Conservation (phyloP, 306 rosid genomes). For the Chamaecrista fasciculata region DNA sequence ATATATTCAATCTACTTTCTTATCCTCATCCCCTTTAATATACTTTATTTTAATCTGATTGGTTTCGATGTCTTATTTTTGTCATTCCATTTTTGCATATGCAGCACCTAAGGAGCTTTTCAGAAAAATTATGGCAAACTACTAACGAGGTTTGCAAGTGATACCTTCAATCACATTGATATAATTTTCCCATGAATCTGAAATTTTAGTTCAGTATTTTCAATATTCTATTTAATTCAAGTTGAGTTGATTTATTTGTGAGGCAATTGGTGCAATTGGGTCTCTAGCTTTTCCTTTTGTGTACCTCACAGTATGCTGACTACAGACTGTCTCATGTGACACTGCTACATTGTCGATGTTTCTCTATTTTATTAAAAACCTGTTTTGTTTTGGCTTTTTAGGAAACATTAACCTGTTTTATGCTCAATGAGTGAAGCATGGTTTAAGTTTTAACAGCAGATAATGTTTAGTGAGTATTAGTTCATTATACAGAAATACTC, state of each 20-base stretch:
- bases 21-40: not conserved
- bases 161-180: slow-evolving; percentile 9
- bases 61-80: slow-evolving; percentile 27
- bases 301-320: not conserved
- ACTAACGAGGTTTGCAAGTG: slow-evolving; percentile 48
- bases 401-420: not conserved
- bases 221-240: not conserved
- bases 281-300: not conserved
- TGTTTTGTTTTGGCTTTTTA: not conserved
- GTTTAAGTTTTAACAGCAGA: not conserved
- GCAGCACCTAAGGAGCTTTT: slow-evolving; percentile 83
- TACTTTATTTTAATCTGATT: slow-evolving; percentile 22
- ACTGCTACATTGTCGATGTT: not conserved
- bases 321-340: not conserved
- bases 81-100: slow-evolving; percentile 29
- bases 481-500: no score
- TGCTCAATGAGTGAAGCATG: not conserved
- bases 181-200: slow-evolving; percentile 6
- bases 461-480: not conserved
- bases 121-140: slow-evolving; percentile 53
- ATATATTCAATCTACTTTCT: slow-evolving; percentile 5
- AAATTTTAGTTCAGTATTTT: slow-evolving; percentile 12
- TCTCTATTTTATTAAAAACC: not conserved
- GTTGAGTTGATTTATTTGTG: not conserved
- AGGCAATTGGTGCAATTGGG: not conserved